Base-by-base conservation (phyloP, 2,329 filamentous ascomycete genomes). In the Lecanoromycetidae sp. region DNA sequence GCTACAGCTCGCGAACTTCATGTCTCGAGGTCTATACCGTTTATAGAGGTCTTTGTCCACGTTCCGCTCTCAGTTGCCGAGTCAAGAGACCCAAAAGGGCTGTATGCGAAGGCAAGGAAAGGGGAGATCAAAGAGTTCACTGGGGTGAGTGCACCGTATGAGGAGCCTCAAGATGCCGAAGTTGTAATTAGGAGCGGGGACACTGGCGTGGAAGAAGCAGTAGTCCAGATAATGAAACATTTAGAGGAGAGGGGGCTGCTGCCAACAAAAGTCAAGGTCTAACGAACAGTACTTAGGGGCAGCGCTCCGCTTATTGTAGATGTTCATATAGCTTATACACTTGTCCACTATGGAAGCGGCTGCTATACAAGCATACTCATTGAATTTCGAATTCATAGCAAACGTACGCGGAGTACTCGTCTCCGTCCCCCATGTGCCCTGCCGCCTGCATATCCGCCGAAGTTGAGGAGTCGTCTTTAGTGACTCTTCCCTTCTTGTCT, bases 101-200 rank as follows among this genome's bases (percentile, higher is more conserved):
- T 96, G 51, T 98, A 98, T 71, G 94, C 94, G 76, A 94, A 94
- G 77, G 91, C 91, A 10, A 74, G 90, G 36, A 82, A 84, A 43
- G 91, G 91, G 36, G 80, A 93, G 65, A 96, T 96, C 67, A 91
- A 93, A 68, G 87, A 96, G 57, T 98, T 98, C 64, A 98, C 91
- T 1, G 91, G 91, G 47, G 87, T 96, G 60, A 88, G 82, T 56
- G 87, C 90, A 25, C 91, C 91, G 1, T 98, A 98, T 64, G 91
- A 98, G 76, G 85, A 79, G 52, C 91, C 91, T 4, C 71, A 81
- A 63, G 79, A 79, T 49, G 77, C 91, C 1, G 91, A 98, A 72
- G 84, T 98, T 56, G 81, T 83, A 57, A 85, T 98, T 62, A 76
- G 78, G 68, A 93, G 84, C 37, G 79, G 87, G 60, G 75, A 90